Evolutionary conservation across 2,329 filamentous ascomycete genomes (phyloP).

Genomic region (Alternaria sp.): DNA sequence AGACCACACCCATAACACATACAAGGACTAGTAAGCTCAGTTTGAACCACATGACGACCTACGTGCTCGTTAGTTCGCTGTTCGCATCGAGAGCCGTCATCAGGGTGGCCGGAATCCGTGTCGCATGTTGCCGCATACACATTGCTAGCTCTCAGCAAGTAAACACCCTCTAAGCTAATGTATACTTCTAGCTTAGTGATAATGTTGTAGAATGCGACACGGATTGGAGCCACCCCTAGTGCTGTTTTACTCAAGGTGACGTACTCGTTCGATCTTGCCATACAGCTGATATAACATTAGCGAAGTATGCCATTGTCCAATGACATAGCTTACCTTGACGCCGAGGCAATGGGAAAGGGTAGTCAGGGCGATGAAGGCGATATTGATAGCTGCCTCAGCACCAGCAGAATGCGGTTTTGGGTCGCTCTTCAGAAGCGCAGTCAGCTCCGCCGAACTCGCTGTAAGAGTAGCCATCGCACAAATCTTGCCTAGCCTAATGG

Average conservation of each 20-base stretch:
- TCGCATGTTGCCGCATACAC: neutral
- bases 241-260: neutral
- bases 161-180: neutral
- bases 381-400: constrained; percentile 26
- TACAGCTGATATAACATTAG: constrained; percentile 29
- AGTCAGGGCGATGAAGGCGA: constrained; percentile 28
- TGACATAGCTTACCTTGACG: constrained; percentile 17
- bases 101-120: neutral
- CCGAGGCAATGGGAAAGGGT: constrained; percentile 33
- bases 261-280: constrained; percentile 36
- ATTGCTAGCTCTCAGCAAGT: neutral
- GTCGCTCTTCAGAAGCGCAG: constrained; percentile 20
- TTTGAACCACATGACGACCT: constrained; percentile 41
- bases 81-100: neutral
- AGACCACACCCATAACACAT: constrained; percentile 32
- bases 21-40: constrained; percentile 34
- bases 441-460: constrained; percentile 29
- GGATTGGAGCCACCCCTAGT: neutral
- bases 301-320: neutral
- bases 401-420: constrained; percentile 12
- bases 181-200: neutral
- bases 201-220: neutral
- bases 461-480: constrained; percentile 33
- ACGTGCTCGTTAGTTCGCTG: neutral
- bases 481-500: constrained; percentile 24